phyloP scores from a whole-genome alignment of 2,329 filamentous ascomycete genomes.

The Fusarium foetens region DNA sequence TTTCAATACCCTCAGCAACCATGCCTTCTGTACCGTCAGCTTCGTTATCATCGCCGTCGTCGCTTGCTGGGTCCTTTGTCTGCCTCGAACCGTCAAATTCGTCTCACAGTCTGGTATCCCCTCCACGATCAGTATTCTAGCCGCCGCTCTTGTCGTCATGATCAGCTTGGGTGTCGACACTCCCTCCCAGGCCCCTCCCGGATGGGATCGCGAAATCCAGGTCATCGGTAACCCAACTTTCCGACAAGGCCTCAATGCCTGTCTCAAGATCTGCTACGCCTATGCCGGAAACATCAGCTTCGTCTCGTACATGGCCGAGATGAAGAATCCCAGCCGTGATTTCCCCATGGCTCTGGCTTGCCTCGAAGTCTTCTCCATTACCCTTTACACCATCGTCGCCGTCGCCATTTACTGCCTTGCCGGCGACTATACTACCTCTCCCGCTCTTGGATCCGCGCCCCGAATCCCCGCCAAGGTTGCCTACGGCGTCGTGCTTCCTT shows the following conservation, averaged over 20 bases:
- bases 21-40: constrained; percentile 69
- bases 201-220: constrained; percentile 41
- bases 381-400: constrained; percentile 48
- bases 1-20: constrained; percentile 71
- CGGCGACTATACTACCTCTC: constrained; percentile 47
- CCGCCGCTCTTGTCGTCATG: constrained; percentile 45
- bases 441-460: constrained; percentile 49
- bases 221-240: constrained; percentile 40
- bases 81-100: constrained; percentile 70
- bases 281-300: constrained; percentile 47
- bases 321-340: constrained; percentile 47
- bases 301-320: constrained; percentile 50
- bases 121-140: constrained; percentile 42
- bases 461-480: constrained; percentile 47
- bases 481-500: constrained; percentile 47
- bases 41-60: constrained; percentile 71
- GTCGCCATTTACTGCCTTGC: constrained; percentile 48
- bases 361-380: constrained; percentile 49
- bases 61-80: constrained; percentile 68
- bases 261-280: constrained; percentile 46
- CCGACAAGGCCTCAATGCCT: constrained; percentile 41
- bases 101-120: constrained; percentile 43
- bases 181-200: constrained; percentile 37
- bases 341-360: constrained; percentile 47
- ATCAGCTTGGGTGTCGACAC: constrained; percentile 41